Evolutionary conservation across 179 eudicot species (phyloP).

Genomic region (Amaranthus tricolor): DNA sequence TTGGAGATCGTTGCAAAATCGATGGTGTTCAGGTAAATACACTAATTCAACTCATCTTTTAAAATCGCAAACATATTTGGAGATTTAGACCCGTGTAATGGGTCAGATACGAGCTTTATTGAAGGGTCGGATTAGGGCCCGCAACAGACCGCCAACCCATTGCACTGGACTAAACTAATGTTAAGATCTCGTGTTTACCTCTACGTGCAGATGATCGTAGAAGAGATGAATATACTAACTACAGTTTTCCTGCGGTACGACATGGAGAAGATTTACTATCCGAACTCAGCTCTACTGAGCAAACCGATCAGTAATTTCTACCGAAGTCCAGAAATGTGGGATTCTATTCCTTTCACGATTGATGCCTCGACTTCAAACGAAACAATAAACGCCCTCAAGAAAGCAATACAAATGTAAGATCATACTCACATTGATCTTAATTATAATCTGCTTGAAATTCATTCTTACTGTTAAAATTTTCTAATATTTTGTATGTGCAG

Average conservation of each 20-base stretch:
- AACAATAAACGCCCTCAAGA: constrained; percentile 51
- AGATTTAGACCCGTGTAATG: no score
- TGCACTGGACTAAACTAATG: no score
- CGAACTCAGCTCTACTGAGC: constrained; percentile 50
- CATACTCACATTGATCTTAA: not conserved
- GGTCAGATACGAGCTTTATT: no score
- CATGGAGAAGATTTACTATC: constrained; percentile 68
- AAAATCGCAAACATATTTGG: no score
- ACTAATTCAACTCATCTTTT: not conserved
- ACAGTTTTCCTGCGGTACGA: constrained; percentile 72
- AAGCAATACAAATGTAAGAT: constrained; percentile 48
- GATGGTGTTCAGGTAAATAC: constrained; percentile 62
- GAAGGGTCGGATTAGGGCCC: no score
- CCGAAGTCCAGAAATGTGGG: constrained; percentile 75
- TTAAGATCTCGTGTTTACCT: not conserved
- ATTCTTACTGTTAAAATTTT: not conserved
- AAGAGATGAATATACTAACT: constrained; percentile 69
- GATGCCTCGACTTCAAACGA: constrained; percentile 56
- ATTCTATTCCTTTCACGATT: constrained; percentile 43
- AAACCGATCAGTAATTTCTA: constrained; percentile 73
- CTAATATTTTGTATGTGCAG: constrained; percentile 29
- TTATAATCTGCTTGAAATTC: not conserved
- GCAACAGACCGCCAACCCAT: no score
- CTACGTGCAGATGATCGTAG: constrained; percentile 50
- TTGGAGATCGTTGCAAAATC: constrained; percentile 77